Conservation (phyloP, 345 rosid species). For the Noccaea caerulescens region DNA sequence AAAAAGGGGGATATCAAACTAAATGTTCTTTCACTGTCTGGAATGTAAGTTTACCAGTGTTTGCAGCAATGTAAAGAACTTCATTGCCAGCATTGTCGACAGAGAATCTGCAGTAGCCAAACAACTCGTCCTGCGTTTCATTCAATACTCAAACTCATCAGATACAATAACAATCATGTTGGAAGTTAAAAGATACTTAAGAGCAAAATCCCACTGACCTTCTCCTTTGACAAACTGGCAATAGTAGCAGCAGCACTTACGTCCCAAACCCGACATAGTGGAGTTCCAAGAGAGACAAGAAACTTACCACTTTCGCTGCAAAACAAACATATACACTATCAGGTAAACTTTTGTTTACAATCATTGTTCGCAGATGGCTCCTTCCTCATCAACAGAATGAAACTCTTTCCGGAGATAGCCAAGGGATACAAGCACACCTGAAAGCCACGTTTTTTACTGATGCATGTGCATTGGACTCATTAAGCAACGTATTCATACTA, state of each 20-base stretch:
- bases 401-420: constrained; percentile 7
- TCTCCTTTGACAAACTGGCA: constrained; percentile 69
- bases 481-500: constrained; percentile 66
- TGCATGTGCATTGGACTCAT: constrained; percentile 69
- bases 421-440: constrained; percentile 54
- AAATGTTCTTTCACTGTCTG: constrained; percentile 2
- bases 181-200: constrained; percentile 7
- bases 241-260: constrained; percentile 55
- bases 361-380: neutral
- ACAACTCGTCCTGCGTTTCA: constrained; percentile 70
- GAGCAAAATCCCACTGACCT: constrained; percentile 45
- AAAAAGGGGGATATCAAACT: neutral
- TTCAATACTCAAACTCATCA: constrained; percentile 26
- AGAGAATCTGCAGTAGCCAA: constrained; percentile 81
- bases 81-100: constrained; percentile 50
- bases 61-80: constrained; percentile 72
- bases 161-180: constrained; percentile 13
- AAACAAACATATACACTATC: constrained; percentile 28
- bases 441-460: constrained; percentile 71
- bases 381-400: constrained; percentile 11
- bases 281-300: constrained; percentile 78
- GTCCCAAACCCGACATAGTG: constrained; percentile 91
- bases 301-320: constrained; percentile 83
- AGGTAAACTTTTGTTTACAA: constrained; percentile 23
- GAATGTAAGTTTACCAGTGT: constrained; percentile 57